Evolutionary conservation across 495 filamentous ascomycete genomes (phyloP), one percentile per base, ranked within the genome.

Genomic region (Monascus purpureus): DNA sequence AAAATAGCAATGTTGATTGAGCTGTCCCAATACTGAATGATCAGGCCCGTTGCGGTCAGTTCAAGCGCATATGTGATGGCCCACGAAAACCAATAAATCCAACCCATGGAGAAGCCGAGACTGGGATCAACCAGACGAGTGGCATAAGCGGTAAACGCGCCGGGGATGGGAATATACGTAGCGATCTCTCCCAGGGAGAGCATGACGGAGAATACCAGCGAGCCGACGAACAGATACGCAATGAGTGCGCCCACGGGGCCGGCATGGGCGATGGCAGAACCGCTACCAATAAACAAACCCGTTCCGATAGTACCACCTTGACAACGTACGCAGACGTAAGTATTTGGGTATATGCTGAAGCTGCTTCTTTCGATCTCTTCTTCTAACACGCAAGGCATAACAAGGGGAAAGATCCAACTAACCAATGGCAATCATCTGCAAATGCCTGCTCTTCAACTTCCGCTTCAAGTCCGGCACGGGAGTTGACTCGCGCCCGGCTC

Each of bases 221-320:
- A 53, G 23, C 75, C 75, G 41, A 77, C 67, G 35, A 75, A 57
- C 20, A 67, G 50, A 42, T 80, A 88, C 9, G 76, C 75, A 33
- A 86, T 68, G 22, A 88, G 61, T 26, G 79, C 70, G 12, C 72
- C 77, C 1, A 77, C 65, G 20, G 80, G 81, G 15, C 80, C 79
- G 31, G 72, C 66, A 23, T 61, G 65, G 17, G 69, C 62, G 35
- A 86, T 67, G 12, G 77, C 78, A 25, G 60, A 63, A 17, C 81
- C 80, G 38, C 74, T 84, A 43, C 80, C 75, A 28, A 86, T 62
- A 62, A 87, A 87, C 20, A 87, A 64, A 49, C 80, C 80, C 5
- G 80, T 86, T 30, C 80, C 82, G 42, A 87, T 78, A 1, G 80
- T 81, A 32, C 80, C 80, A 49, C 82, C 80, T 44, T 71, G 49